phyloP scores from a whole-genome alignment of 805 yeast species.

The Cyberlindnera xylosilytica region DNA sequence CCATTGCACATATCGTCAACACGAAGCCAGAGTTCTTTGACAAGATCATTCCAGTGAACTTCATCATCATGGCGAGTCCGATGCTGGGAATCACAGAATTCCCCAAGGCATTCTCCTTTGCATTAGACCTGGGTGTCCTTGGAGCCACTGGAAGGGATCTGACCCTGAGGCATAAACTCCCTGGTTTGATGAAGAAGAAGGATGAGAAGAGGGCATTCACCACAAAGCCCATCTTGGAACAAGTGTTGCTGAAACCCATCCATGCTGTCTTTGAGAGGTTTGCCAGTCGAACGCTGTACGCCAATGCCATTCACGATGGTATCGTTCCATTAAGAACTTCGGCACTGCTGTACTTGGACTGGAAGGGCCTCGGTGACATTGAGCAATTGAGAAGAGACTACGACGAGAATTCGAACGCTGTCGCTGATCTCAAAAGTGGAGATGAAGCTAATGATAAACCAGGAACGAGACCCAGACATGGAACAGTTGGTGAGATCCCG shows the following conservation, averaged over 20 bases:
- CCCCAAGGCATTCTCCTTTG: slow-evolving; percentile 80
- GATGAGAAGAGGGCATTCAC: slow-evolving; percentile 18
- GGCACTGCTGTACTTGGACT: slow-evolving; percentile 80
- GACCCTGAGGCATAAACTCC: slow-evolving; percentile 51
- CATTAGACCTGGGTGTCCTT: slow-evolving; percentile 82
- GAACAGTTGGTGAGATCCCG: slow-evolving; percentile 16
- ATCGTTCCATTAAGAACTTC: slow-evolving; percentile 93
- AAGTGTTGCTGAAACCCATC: slow-evolving; percentile 75
- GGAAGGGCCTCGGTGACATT: slow-evolving; percentile 66
- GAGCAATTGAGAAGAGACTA: slow-evolving; percentile 26
- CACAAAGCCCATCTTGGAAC: slow-evolving; percentile 62
- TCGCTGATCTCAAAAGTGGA: slow-evolving; percentile 2
- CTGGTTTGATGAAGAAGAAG: slow-evolving; percentile 19
- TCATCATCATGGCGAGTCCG: slow-evolving; percentile 84
- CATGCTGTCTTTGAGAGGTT: slow-evolving; percentile 61
- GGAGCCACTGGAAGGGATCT: slow-evolving; percentile 92
- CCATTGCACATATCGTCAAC: slow-evolving; percentile 68
- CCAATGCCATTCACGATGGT: slow-evolving; percentile 90
- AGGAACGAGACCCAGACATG: slow-evolving; percentile 25
- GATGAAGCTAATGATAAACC: background rate
- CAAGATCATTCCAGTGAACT: slow-evolving; percentile 66
- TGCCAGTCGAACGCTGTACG: slow-evolving; percentile 74
- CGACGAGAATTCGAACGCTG: slow-evolving; percentile 13
- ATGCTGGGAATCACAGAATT: slow-evolving; percentile 86
- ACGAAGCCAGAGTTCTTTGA: slow-evolving; percentile 69